Percentiles rank a stretch among this genome's conserved stretches.
Conservation (phyloP, 352 stramenopile species). For the Pythium dissotocum region DNA sequence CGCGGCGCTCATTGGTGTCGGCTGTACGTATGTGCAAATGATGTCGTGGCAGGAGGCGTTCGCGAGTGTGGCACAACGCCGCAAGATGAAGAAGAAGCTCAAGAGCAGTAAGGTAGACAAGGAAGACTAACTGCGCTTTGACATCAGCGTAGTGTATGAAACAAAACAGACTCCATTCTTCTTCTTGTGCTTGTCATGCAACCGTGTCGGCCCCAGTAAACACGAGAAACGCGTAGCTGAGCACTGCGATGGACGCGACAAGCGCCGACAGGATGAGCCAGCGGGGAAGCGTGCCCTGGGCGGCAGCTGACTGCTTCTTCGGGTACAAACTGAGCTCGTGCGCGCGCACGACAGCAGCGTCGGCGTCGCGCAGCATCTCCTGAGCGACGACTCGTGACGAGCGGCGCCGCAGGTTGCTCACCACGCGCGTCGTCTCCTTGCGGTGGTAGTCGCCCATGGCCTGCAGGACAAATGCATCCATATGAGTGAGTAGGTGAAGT, state of each 20-base stretch:
- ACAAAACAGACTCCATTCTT: background rate
- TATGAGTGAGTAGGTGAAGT: background rate
- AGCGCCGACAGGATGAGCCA: slow-evolving; percentile 4
- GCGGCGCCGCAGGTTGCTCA: slow-evolving; percentile 8
- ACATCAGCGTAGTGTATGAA: slow-evolving; percentile 1
- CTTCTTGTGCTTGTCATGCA: background rate
- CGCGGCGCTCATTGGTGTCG: slow-evolving; percentile 40
- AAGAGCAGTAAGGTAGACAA: slow-evolving; percentile 39
- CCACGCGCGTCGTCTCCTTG: slow-evolving; percentile 20
- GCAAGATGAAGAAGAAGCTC: slow-evolving; percentile 17
- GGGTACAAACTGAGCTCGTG: background rate
- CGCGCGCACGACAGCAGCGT: slow-evolving; percentile 10
- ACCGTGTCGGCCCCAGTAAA: background rate
- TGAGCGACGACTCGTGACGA: background rate
- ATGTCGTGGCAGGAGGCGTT: slow-evolving; percentile 53
- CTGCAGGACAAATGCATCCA: slow-evolving; percentile 1
- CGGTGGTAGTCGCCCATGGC: slow-evolving; percentile 27
- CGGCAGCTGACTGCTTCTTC: background rate
- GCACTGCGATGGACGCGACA: slow-evolving; percentile 3
- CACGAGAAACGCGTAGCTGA: slow-evolving; percentile 7
- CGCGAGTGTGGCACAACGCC: slow-evolving; percentile 36
- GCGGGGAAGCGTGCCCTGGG: background rate
- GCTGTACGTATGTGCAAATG: slow-evolving; percentile 63
- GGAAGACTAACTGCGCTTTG: slow-evolving; percentile 25
- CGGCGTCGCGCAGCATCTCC: background rate